Evolutionary conservation across 371 early-diverging fungal genomes (phyloP).

Genomic region (Mucor racemosus): DNA sequence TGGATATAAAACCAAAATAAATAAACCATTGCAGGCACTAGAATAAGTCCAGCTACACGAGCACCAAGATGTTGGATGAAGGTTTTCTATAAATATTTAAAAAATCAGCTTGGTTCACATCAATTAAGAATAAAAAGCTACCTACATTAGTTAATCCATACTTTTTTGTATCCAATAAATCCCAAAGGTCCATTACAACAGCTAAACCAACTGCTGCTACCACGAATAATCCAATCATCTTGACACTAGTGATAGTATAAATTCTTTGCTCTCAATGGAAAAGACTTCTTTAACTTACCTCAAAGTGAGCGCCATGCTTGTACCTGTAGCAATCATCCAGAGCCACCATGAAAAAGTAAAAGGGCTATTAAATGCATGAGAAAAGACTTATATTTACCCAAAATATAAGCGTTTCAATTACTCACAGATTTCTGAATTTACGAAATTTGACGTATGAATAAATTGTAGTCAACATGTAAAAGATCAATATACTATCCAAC

Average conservation of each 20-base stretch:
- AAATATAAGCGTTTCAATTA: conserved; percentile 32
- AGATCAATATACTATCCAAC: conserved; percentile 86
- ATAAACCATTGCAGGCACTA: conserved; percentile 86
- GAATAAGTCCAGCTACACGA: conserved; percentile 77
- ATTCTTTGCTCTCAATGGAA: not conserved
- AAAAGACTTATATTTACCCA: not conserved
- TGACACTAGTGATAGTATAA: conserved; percentile 64
- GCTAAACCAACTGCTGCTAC: conserved; percentile 88
- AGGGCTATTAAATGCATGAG: conserved; percentile 52
- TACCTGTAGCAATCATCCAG: conserved; percentile 75
- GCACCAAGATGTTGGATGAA: conserved; percentile 63
- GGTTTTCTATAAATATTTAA: conserved; percentile 67
- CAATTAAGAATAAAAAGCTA: not conserved
- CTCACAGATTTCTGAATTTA: conserved; percentile 52
- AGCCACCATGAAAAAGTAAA: conserved; percentile 71
- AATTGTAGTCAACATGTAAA: conserved; percentile 76
- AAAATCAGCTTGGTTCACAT: conserved; percentile 62
- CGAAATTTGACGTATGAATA: conserved; percentile 84
- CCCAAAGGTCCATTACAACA: conserved; percentile 89
- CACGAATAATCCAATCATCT: conserved; percentile 93
- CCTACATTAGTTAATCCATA: conserved; percentile 58
- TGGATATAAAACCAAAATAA: conserved; percentile 86
- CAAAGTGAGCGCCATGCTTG: conserved; percentile 58
- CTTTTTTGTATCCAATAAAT: conserved; percentile 69
- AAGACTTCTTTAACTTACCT: not conserved